Base-by-base conservation (phyloP, 2,329 filamentous ascomycete species). In the Ascochyta lentis region DNA sequence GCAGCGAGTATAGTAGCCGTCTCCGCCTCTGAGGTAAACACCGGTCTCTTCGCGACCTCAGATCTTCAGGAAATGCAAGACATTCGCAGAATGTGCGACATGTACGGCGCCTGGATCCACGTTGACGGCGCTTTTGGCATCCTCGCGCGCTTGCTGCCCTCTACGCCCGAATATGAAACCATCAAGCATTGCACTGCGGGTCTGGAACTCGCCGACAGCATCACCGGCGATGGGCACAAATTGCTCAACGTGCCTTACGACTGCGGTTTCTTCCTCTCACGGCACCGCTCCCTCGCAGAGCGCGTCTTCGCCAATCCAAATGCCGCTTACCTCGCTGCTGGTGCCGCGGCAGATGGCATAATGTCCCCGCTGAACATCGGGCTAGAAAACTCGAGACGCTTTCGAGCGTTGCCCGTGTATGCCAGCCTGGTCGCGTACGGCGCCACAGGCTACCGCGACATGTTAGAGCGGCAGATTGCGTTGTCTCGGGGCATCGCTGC, bases 201-300 rank as follows among this genome's bases (percentile, higher is more conserved):
- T 0, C 74, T 97, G 12, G 89, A 96, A 58, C 80, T 96, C 2
- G 92, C 90, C 3, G 92, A 97, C 71, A 96, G 91, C 46, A 92
- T 97, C 64, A 88, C 91, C 0, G 88, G 90, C 2, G 93, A 97
- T 68, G 90, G 85, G 0, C 94, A 98, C 75, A 97, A 97, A 71
- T 78, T 96, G n/a, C 83, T 98, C 58, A 97, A 97, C 64, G 92
- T 96, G 41, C 93, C 94, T 0, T 97, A 97, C 67, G 94, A 97
- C 74, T 93, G 89, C 67, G 94, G 93, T 39, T 89, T 97, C 76
- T 96, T 96, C 81, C 85, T 96, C 65, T 91, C 88, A 47, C 85
- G 86, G 16, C 84, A 89, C 59, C 77, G 84, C 7, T 66, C 76
- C 3, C 78, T 85, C 12, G 83, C 89, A 1, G 79, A 81, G 27